Evolutionary conservation across 2,329 filamentous ascomycete species (phyloP).

Genomic region (Xylaria sp.): DNA sequence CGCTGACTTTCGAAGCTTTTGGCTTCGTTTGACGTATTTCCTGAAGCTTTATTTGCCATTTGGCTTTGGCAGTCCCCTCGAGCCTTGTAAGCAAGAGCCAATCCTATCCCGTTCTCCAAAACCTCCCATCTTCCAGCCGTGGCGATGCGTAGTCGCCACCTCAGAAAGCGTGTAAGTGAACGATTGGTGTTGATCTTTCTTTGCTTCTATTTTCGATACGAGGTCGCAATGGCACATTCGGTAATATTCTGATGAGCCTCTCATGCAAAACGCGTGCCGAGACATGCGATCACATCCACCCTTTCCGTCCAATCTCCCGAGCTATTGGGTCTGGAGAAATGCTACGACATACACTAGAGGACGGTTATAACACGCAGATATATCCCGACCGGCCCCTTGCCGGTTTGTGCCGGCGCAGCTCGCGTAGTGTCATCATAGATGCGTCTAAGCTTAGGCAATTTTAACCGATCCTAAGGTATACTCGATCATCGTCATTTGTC

Average conservation of each 20-base stretch:
- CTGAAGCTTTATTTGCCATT: neutral
- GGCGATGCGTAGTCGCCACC: neutral
- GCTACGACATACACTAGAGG: constrained; percentile 10
- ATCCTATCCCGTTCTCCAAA: neutral
- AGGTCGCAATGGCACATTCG: neutral
- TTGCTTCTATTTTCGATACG: constrained; percentile 7
- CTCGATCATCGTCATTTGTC: constrained; percentile 27
- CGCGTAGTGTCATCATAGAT: constrained; percentile 28
- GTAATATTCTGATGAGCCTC: constrained; percentile 18
- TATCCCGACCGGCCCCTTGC: constrained; percentile 34
- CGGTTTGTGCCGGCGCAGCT: constrained; percentile 24
- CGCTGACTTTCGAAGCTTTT: neutral
- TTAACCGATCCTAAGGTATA: constrained; percentile 25
- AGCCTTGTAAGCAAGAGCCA: neutral
- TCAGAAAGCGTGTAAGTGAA: neutral
- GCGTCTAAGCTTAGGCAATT: neutral
- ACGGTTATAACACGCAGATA: neutral
- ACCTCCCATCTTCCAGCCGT: neutral
- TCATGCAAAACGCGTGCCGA: constrained; percentile 10
- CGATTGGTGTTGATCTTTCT: neutral
- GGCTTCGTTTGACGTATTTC: neutral
- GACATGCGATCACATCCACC: neutral
- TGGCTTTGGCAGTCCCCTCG: neutral
- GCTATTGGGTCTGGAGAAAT: neutral
- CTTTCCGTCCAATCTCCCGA: neutral